Evolutionary conservation across 2,329 filamentous ascomycete species (phyloP), one percentile per base, ranked within the genome.

Genomic region (Colletotrichum tabaci): DNA sequence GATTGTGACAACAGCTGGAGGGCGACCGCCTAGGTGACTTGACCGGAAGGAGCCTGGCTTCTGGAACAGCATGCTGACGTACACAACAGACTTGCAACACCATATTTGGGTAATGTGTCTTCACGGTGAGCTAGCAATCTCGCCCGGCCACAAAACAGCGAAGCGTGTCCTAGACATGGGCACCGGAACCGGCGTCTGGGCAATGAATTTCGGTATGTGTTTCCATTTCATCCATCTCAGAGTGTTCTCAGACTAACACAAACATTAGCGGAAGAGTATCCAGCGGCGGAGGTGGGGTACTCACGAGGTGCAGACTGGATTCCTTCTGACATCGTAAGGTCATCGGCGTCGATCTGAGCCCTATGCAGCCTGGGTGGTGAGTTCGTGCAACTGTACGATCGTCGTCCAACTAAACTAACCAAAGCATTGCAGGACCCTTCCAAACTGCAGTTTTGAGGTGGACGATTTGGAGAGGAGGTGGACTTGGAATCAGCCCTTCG

Each of bases 391-490:
- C n/a, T n/a, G n/a, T n/a, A n/a, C n/a, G n/a, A n/a, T n/a, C n/a
- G n/a, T n/a, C n/a, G n/a, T n/a, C n/a, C n/a, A n/a, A n/a, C n/a
- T n/a, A n/a, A n/a, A n/a, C n/a, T n/a, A n/a, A n/a, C n/a, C n/a
- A n/a, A n/a, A n/a, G n/a, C n/a, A n/a, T n/a, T n/a, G n/a, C n/a
- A n/a, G n/a, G n/a, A n/a, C n/a, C n/a, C n/a, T n/a, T n/a, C 80
- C 84, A 0, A 89, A 89, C 65, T 81, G 86, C 6, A 76, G 77
- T 15, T 88, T 88, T 71, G 82, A 84, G 50, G 76, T 86, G 52
- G 84, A 85, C 61, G 81, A 85, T 66, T 73, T 81, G 15, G 82
- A 83, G 52, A 78, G 81, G 40, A 75, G 78, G n/a, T 85, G 84
- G 83, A 79, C 77, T 3, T 85, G 78, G 44, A 69, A 72, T 1